These are phyloP conservation scores for Leishmania major DNA, from an alignment of 208 protist species.

Conservation along the genomic window DNA sequence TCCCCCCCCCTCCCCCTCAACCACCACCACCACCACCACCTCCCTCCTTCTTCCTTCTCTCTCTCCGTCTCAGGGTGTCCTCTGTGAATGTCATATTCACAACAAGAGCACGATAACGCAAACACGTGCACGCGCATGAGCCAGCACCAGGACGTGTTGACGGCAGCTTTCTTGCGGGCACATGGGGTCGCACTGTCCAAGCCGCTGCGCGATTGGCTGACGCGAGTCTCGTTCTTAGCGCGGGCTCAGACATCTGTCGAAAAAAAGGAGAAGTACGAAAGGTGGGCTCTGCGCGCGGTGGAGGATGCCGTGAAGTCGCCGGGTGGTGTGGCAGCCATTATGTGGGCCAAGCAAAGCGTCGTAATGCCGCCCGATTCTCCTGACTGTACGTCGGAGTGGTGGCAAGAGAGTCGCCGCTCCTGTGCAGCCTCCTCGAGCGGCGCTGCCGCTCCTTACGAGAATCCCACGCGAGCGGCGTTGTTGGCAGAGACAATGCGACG, in stretches of 20 bases:
- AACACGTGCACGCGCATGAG: conserved; percentile 19
- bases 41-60: not conserved
- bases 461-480: conserved; percentile 31
- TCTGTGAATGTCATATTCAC: not conserved
- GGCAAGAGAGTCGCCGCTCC: conserved; percentile 10
- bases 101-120: not conserved
- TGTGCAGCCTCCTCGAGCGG: not conserved
- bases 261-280: conserved; percentile 58
- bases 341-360: conserved; percentile 58
- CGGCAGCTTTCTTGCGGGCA: conserved; percentile 49
- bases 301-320: conserved; percentile 47
- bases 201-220: conserved; percentile 69
- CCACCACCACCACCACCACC: not conserved
- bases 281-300: conserved; percentile 63
- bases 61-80: conserved; percentile 11
- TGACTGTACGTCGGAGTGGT: conserved; percentile 34
- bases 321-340: conserved; percentile 38
- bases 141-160: conserved; percentile 33
- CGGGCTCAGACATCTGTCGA: conserved; percentile 40
- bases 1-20: not conserved
- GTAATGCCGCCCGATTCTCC: conserved; percentile 64
- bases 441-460: not conserved
- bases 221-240: conserved; percentile 57
- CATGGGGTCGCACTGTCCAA: conserved; percentile 49
- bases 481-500: conserved; percentile 54